A percentile compares a stretch with the other conserved stretches of the same genome.
phyloP scores from a whole-genome alignment of 495 filamentous ascomycete species.

The Cudoniella acicularis region DNA sequence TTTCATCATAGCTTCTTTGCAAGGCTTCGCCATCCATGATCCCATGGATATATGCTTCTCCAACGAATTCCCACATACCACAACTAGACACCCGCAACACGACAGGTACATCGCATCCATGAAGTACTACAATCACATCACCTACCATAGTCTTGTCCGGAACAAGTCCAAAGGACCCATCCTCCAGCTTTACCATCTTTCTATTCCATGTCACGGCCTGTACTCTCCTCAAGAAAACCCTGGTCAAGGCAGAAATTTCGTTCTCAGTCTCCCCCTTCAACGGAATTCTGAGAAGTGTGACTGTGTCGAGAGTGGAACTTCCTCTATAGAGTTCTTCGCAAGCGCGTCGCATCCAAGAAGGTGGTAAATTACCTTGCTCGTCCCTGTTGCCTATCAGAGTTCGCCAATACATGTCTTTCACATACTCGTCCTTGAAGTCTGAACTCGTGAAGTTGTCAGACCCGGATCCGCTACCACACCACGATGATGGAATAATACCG shows the following conservation, averaged over 20 bases:
- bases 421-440: too few species aligned
- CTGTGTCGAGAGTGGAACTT: background rate
- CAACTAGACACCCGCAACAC: slow-evolving; percentile 1
- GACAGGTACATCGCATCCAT: slow-evolving; percentile 8
- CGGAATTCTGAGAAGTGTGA: background rate
- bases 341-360: background rate
- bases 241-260: background rate
- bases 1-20: background rate
- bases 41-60: slow-evolving; percentile 22
- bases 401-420: background rate
- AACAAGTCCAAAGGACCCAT: slow-evolving; percentile 2
- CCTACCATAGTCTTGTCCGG: slow-evolving; percentile 1
- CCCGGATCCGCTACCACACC: background rate
- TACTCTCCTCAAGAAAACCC: slow-evolving; percentile 24
- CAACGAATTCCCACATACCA: slow-evolving; percentile 10
- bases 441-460: too few species aligned
- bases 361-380: background rate
- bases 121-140: slow-evolving; percentile 1
- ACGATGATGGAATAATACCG: background rate
- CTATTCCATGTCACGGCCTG: slow-evolving; percentile 13
- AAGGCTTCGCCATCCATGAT: slow-evolving; percentile 16
- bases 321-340: background rate
- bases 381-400: background rate
- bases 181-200: background rate
- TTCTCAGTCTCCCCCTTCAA: background rate